A percentile compares a stretch with the other conserved stretches of the same genome.
phyloP scores from a whole-genome alignment of 805 yeast genomes.

The Clavispora santaluciae region DNA sequence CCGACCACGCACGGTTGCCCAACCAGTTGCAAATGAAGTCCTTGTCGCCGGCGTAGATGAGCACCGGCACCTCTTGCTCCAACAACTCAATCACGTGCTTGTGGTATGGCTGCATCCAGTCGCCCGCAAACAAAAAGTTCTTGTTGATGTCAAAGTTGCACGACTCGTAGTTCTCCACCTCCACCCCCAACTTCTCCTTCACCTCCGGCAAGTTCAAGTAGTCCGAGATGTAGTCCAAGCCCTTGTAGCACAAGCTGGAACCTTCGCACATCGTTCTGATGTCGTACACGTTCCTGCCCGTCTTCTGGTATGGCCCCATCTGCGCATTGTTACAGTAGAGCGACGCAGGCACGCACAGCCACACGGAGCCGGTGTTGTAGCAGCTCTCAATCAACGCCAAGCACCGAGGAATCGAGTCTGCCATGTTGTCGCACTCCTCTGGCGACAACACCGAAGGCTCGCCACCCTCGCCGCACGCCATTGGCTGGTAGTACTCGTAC shows the following conservation, averaged over 20 bases:
- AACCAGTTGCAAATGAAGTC: slow-evolving; percentile 92
- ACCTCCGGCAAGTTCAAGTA: slow-evolving; percentile 77
- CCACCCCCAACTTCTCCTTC: slow-evolving; percentile 81
- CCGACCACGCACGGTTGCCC: slow-evolving; percentile 82
- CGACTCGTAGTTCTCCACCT: slow-evolving; percentile 69
- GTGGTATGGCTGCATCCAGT: slow-evolving; percentile 89
- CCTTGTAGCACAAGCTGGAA: slow-evolving; percentile 68
- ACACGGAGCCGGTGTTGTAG: slow-evolving; percentile 65
- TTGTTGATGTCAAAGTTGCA: slow-evolving; percentile 77
- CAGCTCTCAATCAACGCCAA: slow-evolving; percentile 69
- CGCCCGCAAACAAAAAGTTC: slow-evolving; percentile 82
- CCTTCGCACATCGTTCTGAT: slow-evolving; percentile 77
- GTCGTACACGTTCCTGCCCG: slow-evolving; percentile 91
- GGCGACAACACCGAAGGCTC: slow-evolving; percentile 66
- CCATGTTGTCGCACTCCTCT: slow-evolving; percentile 66
- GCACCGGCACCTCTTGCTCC: slow-evolving; percentile 68
- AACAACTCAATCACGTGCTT: slow-evolving; percentile 58
- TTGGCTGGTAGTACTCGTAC: slow-evolving; percentile 52
- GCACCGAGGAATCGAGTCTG: slow-evolving; percentile 66
- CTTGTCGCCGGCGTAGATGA: slow-evolving; percentile 91
- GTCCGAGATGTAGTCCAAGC: slow-evolving; percentile 65
- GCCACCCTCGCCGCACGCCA: slow-evolving; percentile 94
- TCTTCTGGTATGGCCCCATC: slow-evolving; percentile 50
- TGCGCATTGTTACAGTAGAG: slow-evolving; percentile 84
- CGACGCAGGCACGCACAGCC: slow-evolving; percentile 89